Base-by-base conservation (phyloP, 2,329 filamentous ascomycete species). In the Curvularia verruculosa region DNA sequence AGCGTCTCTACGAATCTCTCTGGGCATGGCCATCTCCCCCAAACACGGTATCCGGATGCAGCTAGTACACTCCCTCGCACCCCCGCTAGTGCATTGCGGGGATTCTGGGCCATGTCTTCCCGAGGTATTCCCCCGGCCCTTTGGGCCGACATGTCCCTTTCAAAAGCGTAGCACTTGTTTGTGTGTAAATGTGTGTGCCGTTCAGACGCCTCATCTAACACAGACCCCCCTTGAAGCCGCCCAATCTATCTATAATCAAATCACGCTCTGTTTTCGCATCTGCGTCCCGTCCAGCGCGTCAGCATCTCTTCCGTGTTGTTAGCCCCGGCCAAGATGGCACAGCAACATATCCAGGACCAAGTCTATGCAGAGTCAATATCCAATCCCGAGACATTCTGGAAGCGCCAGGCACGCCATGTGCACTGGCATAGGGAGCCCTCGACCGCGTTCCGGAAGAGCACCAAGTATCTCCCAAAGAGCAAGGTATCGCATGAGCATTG, bases 381-480 rank as follows among this genome's bases (percentile, higher is more conserved):
- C n/a, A 79, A 89, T 62, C 90, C 90, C 0, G 84, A 89, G 60
- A 71, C 78, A 5, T 96, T 96, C 78, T 96, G 92, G 92, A 79
- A 79, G 21, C 81, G 83, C 53, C 90, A 95, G 71, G 92, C 92
- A 5, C 81, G 86, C 43, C 85, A 89, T 21, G 81, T 98, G 3
- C 79, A 89, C 75, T 97, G 93, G 93, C 89, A 96, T 77, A 89
- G 86, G 70, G 83, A 85, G 52, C 93, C 93, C 7, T 83, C 83
- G 12, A 80, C 82, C 0, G 84, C 85, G 0, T 82, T 96, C 21
- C 78, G 79, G 3, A 80, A 79, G 37, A 83, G 81, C 19, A 85
- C 82, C 46, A 93, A 90, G 76, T 85, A 80, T 7, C 80, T 95
- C 3, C 75, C 80, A 47, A 77, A 81, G 51, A 84, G 79, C 62